A percentile compares a stretch with the other conserved stretches of the same genome.
phyloP scores from a whole-genome alignment of 2,329 filamentous ascomycete species.

The Cladosporium sp. region DNA sequence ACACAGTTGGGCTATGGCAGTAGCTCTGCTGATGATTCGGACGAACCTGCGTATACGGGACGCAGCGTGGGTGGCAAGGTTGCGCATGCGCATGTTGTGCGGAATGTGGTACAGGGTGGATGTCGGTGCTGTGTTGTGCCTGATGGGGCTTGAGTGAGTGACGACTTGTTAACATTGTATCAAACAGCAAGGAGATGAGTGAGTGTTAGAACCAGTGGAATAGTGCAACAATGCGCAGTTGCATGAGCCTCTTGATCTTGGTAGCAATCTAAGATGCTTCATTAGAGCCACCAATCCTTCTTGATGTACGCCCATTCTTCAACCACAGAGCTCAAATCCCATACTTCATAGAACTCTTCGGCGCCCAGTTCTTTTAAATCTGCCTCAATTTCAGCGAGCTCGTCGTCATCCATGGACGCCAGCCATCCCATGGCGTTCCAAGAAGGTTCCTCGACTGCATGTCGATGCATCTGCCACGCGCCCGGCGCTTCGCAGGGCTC shows the following conservation, averaged over 20 bases:
- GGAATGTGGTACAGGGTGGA: conserved; percentile 60
- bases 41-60: conserved; percentile 43
- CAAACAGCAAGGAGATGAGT: too few relatives aligned
- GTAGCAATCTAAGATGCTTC: too few relatives aligned
- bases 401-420: too few relatives aligned
- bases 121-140: conserved; percentile 28
- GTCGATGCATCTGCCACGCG: too few relatives aligned
- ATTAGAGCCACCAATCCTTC: too few relatives aligned
- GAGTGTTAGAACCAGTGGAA: too few relatives aligned
- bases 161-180: too few relatives aligned
- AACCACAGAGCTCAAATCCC: background rate
- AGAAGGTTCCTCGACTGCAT: too few relatives aligned
- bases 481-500: too few relatives aligned
- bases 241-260: too few relatives aligned
- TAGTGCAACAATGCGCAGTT: too few relatives aligned
- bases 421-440: too few relatives aligned
- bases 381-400: background rate
- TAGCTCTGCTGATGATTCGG: conserved; percentile 38
- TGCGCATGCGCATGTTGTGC: conserved; percentile 75
- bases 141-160: conserved; percentile 16
- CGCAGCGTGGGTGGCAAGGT: conserved; percentile 82
- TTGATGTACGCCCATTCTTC: background rate
- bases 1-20: conserved; percentile 42
- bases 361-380: background rate
- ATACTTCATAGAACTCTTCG: background rate